Conservation (phyloP, 1,139 yeast genomes). For the Magnusiomyces clavatus region DNA sequence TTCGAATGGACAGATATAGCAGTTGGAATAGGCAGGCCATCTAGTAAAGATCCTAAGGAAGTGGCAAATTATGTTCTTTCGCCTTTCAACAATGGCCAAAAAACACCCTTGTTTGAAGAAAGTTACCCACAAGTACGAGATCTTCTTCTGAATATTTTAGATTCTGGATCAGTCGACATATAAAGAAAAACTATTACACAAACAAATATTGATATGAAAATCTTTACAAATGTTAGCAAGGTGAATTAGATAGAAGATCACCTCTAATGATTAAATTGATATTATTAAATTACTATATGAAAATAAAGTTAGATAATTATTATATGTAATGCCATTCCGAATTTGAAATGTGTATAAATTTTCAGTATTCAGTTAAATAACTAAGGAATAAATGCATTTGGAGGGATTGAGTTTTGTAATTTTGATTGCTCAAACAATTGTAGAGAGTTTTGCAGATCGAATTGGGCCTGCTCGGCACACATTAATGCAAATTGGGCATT, state of each 20-base stretch:
- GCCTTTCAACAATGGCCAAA: conserved; percentile 37
- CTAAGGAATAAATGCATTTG: conserved; percentile 41
- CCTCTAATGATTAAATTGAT: not conserved
- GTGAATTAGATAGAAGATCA: not conserved
- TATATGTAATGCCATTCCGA: not conserved
- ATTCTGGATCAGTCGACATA: not conserved
- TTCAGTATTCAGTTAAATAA: not conserved
- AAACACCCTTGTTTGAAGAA: conserved; percentile 29
- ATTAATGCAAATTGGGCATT: conserved; percentile 71
- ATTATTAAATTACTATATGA: not conserved
- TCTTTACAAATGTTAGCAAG: too few species aligned
- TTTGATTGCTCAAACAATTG: conserved; percentile 62
- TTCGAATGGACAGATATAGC: conserved; percentile 26
- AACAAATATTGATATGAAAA: not conserved
- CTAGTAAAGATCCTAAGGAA: conserved; percentile 33
- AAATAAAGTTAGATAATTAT: not conserved
- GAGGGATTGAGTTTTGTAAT: conserved; percentile 44
- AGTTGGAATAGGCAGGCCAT: conserved; percentile 70
- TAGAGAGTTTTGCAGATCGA: conserved; percentile 69
- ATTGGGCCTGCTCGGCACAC: conserved; percentile 83
- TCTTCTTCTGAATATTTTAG: conserved; percentile 32
- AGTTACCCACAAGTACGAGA: conserved; percentile 37
- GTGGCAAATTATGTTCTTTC: conserved; percentile 59
- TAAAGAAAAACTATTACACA: not conserved
- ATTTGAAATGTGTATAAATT: not conserved